A percentile compares a stretch with the other conserved stretches of the same genome.
Conservation (phyloP, 176 grass and related monocot genomes). For the Elymus sibiricus region DNA sequence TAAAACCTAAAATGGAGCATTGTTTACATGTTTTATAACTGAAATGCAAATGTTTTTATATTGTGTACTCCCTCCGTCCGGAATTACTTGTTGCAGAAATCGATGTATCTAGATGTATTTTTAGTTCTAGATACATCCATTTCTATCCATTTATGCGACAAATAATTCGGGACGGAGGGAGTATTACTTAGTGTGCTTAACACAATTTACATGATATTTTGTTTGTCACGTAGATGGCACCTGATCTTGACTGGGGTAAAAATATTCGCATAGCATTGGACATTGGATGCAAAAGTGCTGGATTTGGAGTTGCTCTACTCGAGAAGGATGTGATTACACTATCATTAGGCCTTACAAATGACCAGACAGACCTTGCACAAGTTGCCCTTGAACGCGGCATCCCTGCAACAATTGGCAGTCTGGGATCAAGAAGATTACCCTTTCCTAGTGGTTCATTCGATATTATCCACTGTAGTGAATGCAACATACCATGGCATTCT, state of each 20-base stretch:
- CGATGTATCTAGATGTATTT: no score
- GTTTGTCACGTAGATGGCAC: conserved; percentile 77
- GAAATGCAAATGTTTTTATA: neutral
- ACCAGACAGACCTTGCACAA: conserved; percentile 82
- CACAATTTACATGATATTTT: conserved; percentile 10
- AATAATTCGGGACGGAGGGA: no score
- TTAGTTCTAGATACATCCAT: no score
- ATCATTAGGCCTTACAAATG: conserved; percentile 66
- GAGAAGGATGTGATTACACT: conserved; percentile 75
- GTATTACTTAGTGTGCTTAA: conserved; percentile 21
- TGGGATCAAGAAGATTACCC: conserved; percentile 73
- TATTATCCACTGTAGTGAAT: conserved; percentile 92
- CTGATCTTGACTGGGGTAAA: conserved; percentile 96
- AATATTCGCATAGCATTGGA: conserved; percentile 85
- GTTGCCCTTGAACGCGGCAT: conserved; percentile 86
- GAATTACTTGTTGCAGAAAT: no score
- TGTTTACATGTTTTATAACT: neutral
- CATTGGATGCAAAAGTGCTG: conserved; percentile 72
- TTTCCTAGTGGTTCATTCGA: conserved; percentile 96
- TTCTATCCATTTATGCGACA: no score
- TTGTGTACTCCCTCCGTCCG: neutral
- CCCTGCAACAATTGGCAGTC: conserved; percentile 70
- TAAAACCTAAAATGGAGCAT: neutral
- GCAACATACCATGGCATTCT: conserved; percentile 91
- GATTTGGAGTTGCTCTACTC: conserved; percentile 63